Evolutionary conservation across 1,139 yeast genomes (phyloP).

Genomic region (Meyerozyma carpophila): DNA sequence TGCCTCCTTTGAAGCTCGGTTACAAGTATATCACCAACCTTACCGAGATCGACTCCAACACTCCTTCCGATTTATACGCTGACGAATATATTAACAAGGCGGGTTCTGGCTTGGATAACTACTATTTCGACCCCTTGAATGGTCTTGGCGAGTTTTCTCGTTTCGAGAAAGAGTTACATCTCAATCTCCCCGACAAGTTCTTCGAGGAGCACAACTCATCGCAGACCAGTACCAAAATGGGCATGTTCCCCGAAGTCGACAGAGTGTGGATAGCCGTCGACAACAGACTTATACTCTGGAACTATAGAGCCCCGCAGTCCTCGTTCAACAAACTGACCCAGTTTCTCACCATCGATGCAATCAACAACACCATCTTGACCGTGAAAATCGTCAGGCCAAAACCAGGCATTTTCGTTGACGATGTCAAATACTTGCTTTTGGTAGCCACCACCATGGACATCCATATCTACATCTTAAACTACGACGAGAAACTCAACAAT

Average conservation of each 20-base stretch:
- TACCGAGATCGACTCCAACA: constrained; percentile 41
- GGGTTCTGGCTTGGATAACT: constrained; percentile 38
- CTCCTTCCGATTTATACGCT: constrained; percentile 41
- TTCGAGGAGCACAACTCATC: constrained; percentile 71
- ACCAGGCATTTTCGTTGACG: constrained; percentile 70
- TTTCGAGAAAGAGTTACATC: constrained; percentile 64
- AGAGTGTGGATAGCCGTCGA: constrained; percentile 89
- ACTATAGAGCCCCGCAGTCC: constrained; percentile 54
- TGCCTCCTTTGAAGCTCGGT: constrained; percentile 40
- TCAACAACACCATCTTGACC: constrained; percentile 70
- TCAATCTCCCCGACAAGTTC: constrained; percentile 77
- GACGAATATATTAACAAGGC: constrained; percentile 33
- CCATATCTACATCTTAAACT: constrained; percentile 70
- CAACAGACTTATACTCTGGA: constrained; percentile 81
- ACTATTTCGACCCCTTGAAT: constrained; percentile 35
- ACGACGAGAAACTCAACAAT: constrained; percentile 42
- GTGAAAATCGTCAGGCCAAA: constrained; percentile 78
- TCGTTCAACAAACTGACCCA: constrained; percentile 51
- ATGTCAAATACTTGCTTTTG: constrained; percentile 66
- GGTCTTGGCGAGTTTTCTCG: constrained; percentile 60
- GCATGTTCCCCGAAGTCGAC: constrained; percentile 74
- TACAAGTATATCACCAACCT: constrained; percentile 41
- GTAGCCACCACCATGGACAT: constrained; percentile 80
- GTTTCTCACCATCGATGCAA: constrained; percentile 77
- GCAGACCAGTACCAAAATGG: constrained; percentile 70